These are phyloP conservation scores for Colletotrichum costaricense DNA, from an alignment of 2,329 filamentous ascomycete genomes.

Conservation along the genomic window DNA sequence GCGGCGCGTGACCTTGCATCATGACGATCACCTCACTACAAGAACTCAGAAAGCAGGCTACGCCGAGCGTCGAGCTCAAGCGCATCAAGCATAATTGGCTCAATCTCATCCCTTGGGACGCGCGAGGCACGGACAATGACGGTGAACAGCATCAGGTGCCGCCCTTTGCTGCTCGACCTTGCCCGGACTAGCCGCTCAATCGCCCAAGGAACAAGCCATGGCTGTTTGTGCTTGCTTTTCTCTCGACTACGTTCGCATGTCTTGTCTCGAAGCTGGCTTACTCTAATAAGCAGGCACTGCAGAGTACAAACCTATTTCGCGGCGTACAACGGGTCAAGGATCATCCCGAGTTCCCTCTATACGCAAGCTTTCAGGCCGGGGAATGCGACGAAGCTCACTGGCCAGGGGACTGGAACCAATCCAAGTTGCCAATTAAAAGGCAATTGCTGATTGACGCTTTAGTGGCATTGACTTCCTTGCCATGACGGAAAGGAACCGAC, in stretches of 20 bases:
- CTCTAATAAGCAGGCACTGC: no score
- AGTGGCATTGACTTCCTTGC: background rate
- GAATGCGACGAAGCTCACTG: background rate
- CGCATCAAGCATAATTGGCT: background rate
- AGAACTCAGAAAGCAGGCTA: background rate
- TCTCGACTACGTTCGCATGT: background rate
- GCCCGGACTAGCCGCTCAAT: background rate
- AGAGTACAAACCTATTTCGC: no score
- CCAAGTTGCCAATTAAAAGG: background rate
- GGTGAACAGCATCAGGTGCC: constrained; percentile 11
- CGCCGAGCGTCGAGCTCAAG: background rate
- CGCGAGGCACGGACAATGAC: constrained; percentile 23
- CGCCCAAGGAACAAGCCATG: background rate
- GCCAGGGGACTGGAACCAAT: background rate
- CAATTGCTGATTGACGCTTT: background rate
- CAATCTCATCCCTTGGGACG: constrained; percentile 4
- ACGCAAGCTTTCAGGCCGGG: background rate
- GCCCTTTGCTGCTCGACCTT: background rate
- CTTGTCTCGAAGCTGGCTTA: background rate
- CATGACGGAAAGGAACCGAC: background rate
- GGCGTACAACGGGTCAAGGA: background rate
- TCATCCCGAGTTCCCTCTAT: background rate
- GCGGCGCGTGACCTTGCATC: background rate
- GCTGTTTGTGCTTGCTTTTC: constrained; percentile 16
- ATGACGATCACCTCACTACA: background rate